These are phyloP conservation scores for Tulasnella sp. DNA, from an alignment of 768 basidiomycete genomes.

Conservation along the genomic window DNA sequence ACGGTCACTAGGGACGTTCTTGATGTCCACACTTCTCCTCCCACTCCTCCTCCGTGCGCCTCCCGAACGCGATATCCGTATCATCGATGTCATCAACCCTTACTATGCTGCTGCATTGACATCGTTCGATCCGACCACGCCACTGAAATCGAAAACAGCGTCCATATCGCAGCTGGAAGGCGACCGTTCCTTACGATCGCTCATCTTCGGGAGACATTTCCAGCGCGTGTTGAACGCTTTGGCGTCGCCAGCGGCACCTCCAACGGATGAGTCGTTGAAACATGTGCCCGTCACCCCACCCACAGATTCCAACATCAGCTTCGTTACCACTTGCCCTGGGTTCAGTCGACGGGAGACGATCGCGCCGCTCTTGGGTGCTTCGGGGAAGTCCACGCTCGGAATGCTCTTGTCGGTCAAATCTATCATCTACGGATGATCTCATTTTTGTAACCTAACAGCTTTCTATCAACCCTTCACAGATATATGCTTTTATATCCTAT, in stretches of 20 bases:
- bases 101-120: slow-evolving; percentile 75
- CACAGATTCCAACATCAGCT: slow-evolving; percentile 61
- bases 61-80: slow-evolving; percentile 80
- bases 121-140: slow-evolving; percentile 26
- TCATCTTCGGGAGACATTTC: slow-evolving; percentile 59
- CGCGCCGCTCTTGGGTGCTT: slow-evolving; percentile 31
- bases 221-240: slow-evolving; percentile 78
- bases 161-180: slow-evolving; percentile 37
- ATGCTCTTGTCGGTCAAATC: slow-evolving; percentile 35
- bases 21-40: slow-evolving; percentile 66
- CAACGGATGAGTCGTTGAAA: slow-evolving; percentile 28
- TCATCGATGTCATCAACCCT: slow-evolving; percentile 76
- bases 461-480: slow-evolving; percentile 27
- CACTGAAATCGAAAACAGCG: slow-evolving; percentile 16
- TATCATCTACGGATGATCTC: not conserved
- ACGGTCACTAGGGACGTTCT: slow-evolving; percentile 57
- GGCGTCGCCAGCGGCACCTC: slow-evolving; percentile 44
- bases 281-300: slow-evolving; percentile 7
- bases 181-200: slow-evolving; percentile 45
- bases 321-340: slow-evolving; percentile 64
- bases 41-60: slow-evolving; percentile 74
- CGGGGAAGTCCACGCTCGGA: slow-evolving; percentile 32
- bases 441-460: not conserved
- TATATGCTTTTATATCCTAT: slow-evolving; percentile 59
- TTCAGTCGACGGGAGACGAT: slow-evolving; percentile 61